A percentile compares a stretch with the other conserved stretches of the same genome.
Conservation (phyloP, 1,284 basidiomycete species). For the Rhizoctonia solani region DNA sequence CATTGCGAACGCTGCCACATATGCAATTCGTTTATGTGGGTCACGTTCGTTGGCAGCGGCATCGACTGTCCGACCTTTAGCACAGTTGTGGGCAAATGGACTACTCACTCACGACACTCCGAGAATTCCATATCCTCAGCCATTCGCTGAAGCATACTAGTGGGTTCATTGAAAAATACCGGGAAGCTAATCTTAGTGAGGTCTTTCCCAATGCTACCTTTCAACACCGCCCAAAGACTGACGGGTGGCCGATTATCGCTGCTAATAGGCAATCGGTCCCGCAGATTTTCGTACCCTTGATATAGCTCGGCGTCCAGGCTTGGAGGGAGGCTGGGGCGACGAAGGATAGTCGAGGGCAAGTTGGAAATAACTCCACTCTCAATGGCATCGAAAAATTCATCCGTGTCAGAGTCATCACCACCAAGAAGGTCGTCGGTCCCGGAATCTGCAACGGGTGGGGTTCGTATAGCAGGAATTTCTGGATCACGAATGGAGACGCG, state of each 20-base stretch:
- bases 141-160: constrained; percentile 82
- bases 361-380: constrained; percentile 80
- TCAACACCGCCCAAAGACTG: constrained; percentile 94
- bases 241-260: constrained; percentile 86
- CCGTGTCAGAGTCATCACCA: constrained; percentile 61
- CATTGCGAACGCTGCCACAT: constrained; percentile 96
- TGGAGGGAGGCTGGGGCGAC: constrained; percentile 40
- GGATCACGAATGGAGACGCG: constrained; percentile 28
- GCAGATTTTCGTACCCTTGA: constrained; percentile 68
- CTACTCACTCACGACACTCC: constrained; percentile 72
- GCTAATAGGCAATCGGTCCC: constrained; percentile 68
- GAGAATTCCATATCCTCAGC: constrained; percentile 96
- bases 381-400: constrained; percentile 98
- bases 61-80: constrained; percentile 61
- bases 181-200: constrained; percentile 96
- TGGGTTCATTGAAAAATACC: constrained; percentile 95
- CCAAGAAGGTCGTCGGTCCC: constrained; percentile 42
- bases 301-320: constrained; percentile 59
- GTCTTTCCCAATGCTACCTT: constrained; percentile 96
- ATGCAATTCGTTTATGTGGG: constrained; percentile 84
- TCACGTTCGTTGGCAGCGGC: constrained; percentile 79
- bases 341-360: constrained; percentile 61
- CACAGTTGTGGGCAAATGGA: not conserved
- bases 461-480: constrained; percentile 2
- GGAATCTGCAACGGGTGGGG: constrained; percentile 39